Conservation (phyloP, 495 filamentous ascomycete species). For the Aspergillus indologenus region DNA sequence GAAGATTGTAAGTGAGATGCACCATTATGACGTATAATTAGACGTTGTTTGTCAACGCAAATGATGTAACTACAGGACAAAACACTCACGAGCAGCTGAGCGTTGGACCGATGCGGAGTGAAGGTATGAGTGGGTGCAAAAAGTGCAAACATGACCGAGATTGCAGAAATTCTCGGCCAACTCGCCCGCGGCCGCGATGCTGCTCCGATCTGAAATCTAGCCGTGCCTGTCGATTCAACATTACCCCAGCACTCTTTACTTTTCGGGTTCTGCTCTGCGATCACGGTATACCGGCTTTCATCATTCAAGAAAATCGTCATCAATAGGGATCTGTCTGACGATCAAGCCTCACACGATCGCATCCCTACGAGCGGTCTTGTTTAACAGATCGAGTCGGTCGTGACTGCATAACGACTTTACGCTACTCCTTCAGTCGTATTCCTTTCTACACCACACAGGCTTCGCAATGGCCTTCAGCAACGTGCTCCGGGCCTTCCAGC, state of each 20-base stretch:
- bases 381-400: background rate
- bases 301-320: background rate
- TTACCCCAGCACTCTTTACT: background rate
- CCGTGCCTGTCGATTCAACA: background rate
- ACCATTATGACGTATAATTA: too few species aligned
- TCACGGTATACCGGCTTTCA: background rate
- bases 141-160: conserved; percentile 36
- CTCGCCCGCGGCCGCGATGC: conserved; percentile 3
- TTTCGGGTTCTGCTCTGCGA: background rate
- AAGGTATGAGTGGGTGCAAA: conserved; percentile 29
- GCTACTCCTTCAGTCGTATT: background rate
- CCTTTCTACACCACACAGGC: background rate
- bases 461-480: conserved; percentile 34
- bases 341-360: background rate
- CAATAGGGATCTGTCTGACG: background rate
- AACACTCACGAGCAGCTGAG: too few species aligned
- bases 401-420: background rate
- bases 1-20: background rate
- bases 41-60: too few species aligned
- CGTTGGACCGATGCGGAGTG: background rate
- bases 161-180: conserved; percentile 33
- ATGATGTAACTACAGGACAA: too few species aligned
- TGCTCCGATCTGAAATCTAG: conserved; percentile 4
- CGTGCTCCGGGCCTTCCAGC: conserved; percentile 36
- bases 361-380: background rate